Base-by-base conservation (phyloP, 1,284 basidiomycete species). In the Puccinia triticina region DNA sequence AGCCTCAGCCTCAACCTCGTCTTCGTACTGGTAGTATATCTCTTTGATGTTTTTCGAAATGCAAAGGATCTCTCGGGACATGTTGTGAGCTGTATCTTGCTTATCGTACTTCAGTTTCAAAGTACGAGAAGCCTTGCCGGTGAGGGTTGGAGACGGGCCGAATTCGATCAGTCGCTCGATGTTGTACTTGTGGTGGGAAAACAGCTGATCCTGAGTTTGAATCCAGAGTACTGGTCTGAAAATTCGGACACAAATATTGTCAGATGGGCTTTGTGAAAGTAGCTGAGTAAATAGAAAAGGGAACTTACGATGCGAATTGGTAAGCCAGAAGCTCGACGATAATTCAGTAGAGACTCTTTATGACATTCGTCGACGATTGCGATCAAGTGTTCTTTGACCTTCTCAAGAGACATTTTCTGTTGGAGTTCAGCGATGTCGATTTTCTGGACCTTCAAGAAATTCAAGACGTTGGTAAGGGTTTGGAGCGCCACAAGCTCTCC, bases 21-120 rank as follows among this genome's bases (percentile, higher is more conserved):
- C 97, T 87, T 98, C 96, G 88, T 95, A 97, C 86, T 94, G 92
- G 88, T 98, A 98, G 89, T 98, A 98, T 71, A 98, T 95, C 88
- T 98, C 95, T 88, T 96, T 97, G 84, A 91, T 90, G 87, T 99
- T 92, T 91, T 98, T 99, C 72, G 95, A 92, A 85, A 95, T 93
- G 88, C 96, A 98, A 84, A 94, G 90, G 86, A 99, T 95, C 34
- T 90, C 89, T 83, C 96, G 92, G 73, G 90, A 91, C 86, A 91
- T 92, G 84, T 92, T 92, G 84, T 92, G 89, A 2, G 96, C 94
- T 84, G 94, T 93, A 86, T 99, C 96, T 85, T 91, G 90, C 4
- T 90, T 90, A 88, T 98, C 96, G 88, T 96, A 99, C 88, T 98
- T 98, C 84, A 96, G 94, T 89, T 96, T 96, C 87, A 94, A 90